Percentiles rank a stretch among this genome's conserved stretches.
Conservation (phyloP, 2,329 filamentous ascomycete species). For the Xylaria sp. region DNA sequence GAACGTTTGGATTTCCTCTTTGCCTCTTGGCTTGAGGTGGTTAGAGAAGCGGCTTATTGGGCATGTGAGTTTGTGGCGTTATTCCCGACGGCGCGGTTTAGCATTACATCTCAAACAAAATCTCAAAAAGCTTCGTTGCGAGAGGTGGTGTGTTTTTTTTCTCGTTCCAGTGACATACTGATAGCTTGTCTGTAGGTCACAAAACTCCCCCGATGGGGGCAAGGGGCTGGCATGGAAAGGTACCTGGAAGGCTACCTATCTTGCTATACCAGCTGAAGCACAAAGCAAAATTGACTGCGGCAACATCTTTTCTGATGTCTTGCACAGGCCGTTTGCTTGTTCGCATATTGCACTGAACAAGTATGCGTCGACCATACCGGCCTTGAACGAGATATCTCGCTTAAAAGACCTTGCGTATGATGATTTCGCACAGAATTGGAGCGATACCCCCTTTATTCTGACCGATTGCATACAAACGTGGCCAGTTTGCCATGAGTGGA, state of each 20-base stretch:
- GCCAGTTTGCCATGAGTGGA: constrained; percentile 82
- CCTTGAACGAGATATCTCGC: constrained; percentile 76
- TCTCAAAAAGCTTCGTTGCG: not conserved
- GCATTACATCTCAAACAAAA: not conserved
- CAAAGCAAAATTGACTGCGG: constrained; percentile 74
- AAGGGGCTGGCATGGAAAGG: constrained; percentile 74
- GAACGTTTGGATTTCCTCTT: not conserved
- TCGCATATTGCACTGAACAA: constrained; percentile 75
- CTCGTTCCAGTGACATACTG: constrained; percentile 4
- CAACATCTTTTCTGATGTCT: constrained; percentile 86
- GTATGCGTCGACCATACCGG: constrained; percentile 77
- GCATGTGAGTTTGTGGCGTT: not conserved
- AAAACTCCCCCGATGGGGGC: constrained; percentile 50
- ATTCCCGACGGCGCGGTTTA: not conserved
- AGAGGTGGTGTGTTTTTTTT: not conserved
- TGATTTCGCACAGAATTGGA: constrained; percentile 81
- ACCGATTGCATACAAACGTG: constrained; percentile 83
- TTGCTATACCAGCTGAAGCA: constrained; percentile 64
- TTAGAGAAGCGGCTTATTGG: constrained; percentile 18
- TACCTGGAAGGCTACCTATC: constrained; percentile 83
- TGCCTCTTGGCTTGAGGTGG: constrained; percentile 3
- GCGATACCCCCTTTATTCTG: constrained; percentile 84
- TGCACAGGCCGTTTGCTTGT: constrained; percentile 92
- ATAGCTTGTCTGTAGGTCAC: constrained; percentile 44
- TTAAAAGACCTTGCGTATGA: constrained; percentile 74